phyloP scores from a whole-genome alignment of 192 early-diverging fungal genomes.

The Umbelopsis isabellina region DNA sequence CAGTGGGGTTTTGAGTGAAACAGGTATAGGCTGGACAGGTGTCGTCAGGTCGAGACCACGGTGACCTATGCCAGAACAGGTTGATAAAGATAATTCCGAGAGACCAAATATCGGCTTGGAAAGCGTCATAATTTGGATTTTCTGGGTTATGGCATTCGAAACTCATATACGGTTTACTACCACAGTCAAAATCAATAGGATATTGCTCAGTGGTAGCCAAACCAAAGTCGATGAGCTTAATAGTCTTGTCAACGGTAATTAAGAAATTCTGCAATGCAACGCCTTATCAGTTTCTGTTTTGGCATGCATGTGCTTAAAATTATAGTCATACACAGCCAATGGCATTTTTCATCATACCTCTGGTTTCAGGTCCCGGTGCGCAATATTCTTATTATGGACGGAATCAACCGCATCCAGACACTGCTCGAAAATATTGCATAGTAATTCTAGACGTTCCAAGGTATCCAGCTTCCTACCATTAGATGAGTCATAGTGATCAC shows the following conservation, averaged over 20 bases:
- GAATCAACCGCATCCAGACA: constrained; percentile 74
- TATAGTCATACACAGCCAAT: constrained; percentile 45
- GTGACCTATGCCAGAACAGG: constrained; percentile 68
- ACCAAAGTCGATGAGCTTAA: constrained; percentile 93
- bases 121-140: constrained; percentile 54
- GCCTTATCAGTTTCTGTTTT: not conserved
- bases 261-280: constrained; percentile 15
- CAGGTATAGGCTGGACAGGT: constrained; percentile 62
- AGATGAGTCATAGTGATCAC: constrained; percentile 39
- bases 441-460: constrained; percentile 25
- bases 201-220: constrained; percentile 79
- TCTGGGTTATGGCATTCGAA: constrained; percentile 53
- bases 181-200: constrained; percentile 86
- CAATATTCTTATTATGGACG: constrained; percentile 76
- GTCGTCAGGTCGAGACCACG: constrained; percentile 70
- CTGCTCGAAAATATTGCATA: constrained; percentile 16
- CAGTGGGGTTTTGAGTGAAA: constrained; percentile 61
- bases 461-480: constrained; percentile 27
- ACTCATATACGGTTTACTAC: constrained; percentile 65
- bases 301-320: constrained; percentile 19
- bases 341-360: constrained; percentile 47
- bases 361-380: constrained; percentile 91
- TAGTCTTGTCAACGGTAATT: constrained; percentile 38
- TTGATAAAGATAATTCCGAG: constrained; percentile 77
- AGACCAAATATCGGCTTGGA: constrained; percentile 72